A percentile compares a stretch with the other conserved stretches of the same genome.
phyloP scores from a whole-genome alignment of 768 basidiomycete species.

The Boletus edulis region DNA sequence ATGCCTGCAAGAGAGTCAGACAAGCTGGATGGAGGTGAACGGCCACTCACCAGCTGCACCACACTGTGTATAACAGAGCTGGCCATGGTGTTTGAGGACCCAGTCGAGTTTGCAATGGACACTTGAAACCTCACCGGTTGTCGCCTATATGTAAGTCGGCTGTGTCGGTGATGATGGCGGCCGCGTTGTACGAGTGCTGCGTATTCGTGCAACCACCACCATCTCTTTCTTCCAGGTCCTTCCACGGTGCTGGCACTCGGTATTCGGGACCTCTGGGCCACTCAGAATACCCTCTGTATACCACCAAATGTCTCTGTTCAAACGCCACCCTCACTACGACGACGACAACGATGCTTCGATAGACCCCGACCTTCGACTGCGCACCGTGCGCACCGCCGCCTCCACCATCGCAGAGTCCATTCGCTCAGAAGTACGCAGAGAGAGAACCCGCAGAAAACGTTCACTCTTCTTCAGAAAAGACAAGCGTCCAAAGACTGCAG shows the following conservation, averaged over 20 bases:
- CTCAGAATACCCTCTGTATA: conserved; percentile 20
- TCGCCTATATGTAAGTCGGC: too few species aligned
- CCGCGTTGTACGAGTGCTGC: not conserved
- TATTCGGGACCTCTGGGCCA: not conserved
- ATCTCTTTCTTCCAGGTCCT: not conserved
- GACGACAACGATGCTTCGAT: conserved; percentile 66
- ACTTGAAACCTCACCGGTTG: too few species aligned
- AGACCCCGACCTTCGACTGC: conserved; percentile 83
- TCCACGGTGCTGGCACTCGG: conserved; percentile 30
- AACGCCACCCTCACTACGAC: conserved; percentile 43
- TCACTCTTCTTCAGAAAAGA: conserved; percentile 60
- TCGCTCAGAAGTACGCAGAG: conserved; percentile 68
- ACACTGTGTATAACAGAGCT: not conserved
- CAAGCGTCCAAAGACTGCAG: conserved; percentile 38
- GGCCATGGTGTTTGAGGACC: not conserved
- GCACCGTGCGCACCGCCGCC: conserved; percentile 91
- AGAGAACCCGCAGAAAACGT: conserved; percentile 49
- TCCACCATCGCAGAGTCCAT: conserved; percentile 88
- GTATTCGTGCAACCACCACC: not conserved
- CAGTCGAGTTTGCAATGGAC: not conserved
- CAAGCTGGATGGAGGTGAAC: not conserved
- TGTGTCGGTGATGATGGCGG: not conserved
- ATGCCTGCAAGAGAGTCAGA: not conserved
- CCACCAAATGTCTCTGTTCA: conserved; percentile 36
- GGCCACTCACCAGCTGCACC: not conserved